Evolutionary conservation across 1,284 basidiomycete genomes (phyloP), one percentile per base, ranked within the genome.

Genomic region (Microbotryomycetes sp.): DNA sequence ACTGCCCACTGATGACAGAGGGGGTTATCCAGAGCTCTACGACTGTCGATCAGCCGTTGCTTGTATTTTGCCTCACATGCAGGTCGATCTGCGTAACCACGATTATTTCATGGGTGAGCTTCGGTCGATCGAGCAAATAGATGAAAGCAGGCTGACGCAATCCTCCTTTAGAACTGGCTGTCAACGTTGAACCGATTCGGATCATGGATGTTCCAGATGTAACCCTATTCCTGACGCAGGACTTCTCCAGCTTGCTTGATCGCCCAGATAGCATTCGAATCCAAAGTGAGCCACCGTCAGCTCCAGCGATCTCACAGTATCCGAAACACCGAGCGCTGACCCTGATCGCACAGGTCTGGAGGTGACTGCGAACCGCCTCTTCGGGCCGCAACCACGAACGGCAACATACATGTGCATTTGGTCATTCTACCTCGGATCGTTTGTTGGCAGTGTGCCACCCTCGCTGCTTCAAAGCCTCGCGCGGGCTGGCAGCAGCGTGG

Each of bases 381-480:
- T 94, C 71, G 92, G 92, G 4, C 88, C 89, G 12, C 84, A 85
- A 61, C 92, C 92, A 2, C 81, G 82, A n/a, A 88, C 86, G 0
- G 78, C 86, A 1, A 86, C 90, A 0, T 96, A 96, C 72, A 79
- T 92, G 7, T 94, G 91, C 72, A 82, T 93, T 5, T 96, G 92
- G 92, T 89, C 92, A 70, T 81, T 92, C 49, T 77, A 77, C 23
- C 49, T 90, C 26, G 87, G 88, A 2, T 75, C 80, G 47, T 72
- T 90, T 49, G 84, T 83, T 65, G 81, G 80, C 0, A 74, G 81
- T 42, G 69, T 87, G 15, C 82, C 85, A 1, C 81, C 84, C 3
- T 73, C 77, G 15, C 82, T 91, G 59, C 78, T 79, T 0, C 77
- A 78, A 46, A 74, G 82, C 3, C 69, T 92, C 5, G 73, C 77